Conservation (phyloP, 164 flowering plant species). For the Chimonanthus praecox region DNA sequence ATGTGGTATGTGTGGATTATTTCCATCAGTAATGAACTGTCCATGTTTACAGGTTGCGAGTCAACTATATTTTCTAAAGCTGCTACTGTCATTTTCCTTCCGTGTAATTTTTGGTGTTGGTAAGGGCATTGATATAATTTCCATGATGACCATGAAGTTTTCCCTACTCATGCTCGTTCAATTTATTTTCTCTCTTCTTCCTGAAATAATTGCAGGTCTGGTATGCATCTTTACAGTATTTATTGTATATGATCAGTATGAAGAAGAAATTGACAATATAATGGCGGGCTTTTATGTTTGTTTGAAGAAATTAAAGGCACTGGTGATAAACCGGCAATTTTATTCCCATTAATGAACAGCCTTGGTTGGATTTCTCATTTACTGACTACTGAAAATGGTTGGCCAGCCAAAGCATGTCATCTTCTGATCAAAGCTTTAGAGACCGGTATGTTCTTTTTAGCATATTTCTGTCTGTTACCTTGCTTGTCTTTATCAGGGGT, state of each 20-base stretch:
- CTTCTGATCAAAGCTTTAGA: neutral
- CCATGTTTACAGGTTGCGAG: constrained; percentile 34
- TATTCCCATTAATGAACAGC: neutral
- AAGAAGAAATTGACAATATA: constrained; percentile 47
- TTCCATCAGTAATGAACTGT: neutral
- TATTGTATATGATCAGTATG: constrained; percentile 68
- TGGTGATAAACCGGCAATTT: constrained; percentile 16
- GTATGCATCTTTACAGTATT: constrained; percentile 53
- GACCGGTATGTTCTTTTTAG: neutral
- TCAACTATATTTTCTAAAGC: constrained; percentile 40
- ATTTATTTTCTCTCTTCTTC: neutral
- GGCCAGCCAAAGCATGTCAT: neutral
- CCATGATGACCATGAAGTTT: neutral
- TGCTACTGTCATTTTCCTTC: constrained; percentile 32
- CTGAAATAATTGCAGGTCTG: constrained; percentile 38
- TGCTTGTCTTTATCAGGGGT: too few relatives aligned
- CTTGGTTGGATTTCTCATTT: neutral
- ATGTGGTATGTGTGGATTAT: neutral
- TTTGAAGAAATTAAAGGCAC: constrained; percentile 16
- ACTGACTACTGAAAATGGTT: neutral
- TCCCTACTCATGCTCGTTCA: neutral
- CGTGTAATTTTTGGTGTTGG: constrained; percentile 41
- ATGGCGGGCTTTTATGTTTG: constrained; percentile 11
- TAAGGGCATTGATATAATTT: constrained; percentile 21
- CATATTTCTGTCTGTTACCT: neutral